phyloP scores from a whole-genome alignment of 1,284 basidiomycete species.

The Cryptococcus sp. region DNA sequence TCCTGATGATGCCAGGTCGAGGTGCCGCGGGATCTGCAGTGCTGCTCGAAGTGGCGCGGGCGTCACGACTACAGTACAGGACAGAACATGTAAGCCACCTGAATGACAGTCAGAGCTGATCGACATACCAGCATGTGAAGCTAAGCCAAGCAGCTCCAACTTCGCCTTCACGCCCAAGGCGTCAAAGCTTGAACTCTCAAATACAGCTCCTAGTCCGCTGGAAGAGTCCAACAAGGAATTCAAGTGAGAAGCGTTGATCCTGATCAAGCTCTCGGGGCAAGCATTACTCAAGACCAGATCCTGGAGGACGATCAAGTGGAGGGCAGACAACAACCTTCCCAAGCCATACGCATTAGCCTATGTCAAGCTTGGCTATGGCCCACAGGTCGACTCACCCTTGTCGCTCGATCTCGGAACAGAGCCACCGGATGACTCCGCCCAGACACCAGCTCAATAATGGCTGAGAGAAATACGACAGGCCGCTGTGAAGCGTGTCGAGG shows the following conservation, averaged over 20 bases:
- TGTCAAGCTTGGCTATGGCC: background rate
- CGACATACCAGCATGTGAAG: slow-evolving; percentile 11
- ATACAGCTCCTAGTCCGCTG: slow-evolving; percentile 36
- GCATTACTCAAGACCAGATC: slow-evolving; percentile 41
- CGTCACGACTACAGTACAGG: background rate
- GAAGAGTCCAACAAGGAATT: slow-evolving; percentile 32
- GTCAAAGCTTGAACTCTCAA: slow-evolving; percentile 45
- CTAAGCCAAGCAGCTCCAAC: slow-evolving; percentile 22
- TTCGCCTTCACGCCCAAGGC: slow-evolving; percentile 26
- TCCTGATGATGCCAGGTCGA: slow-evolving; percentile 12
- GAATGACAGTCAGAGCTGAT: background rate
- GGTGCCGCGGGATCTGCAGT: slow-evolving; percentile 6
- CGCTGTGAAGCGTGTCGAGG: slow-evolving; percentile 56
- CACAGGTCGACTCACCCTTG: slow-evolving; percentile 39
- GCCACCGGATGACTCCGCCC: slow-evolving; percentile 56
- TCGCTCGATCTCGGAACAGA: slow-evolving; percentile 47
- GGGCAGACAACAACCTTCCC: slow-evolving; percentile 37
- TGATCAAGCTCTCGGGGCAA: slow-evolving; percentile 41
- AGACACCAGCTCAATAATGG: slow-evolving; percentile 58
- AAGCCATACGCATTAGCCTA: background rate
- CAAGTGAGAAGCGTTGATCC: slow-evolving; percentile 32
- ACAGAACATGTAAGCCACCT: background rate
- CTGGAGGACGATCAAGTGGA: slow-evolving; percentile 51
- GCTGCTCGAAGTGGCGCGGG: background rate
- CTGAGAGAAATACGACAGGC: slow-evolving; percentile 59